Evolutionary conservation across 2,329 filamentous ascomycete genomes (phyloP), one percentile per base, ranked within the genome.

Genomic region (Plenodomus tracheiphilus): DNA sequence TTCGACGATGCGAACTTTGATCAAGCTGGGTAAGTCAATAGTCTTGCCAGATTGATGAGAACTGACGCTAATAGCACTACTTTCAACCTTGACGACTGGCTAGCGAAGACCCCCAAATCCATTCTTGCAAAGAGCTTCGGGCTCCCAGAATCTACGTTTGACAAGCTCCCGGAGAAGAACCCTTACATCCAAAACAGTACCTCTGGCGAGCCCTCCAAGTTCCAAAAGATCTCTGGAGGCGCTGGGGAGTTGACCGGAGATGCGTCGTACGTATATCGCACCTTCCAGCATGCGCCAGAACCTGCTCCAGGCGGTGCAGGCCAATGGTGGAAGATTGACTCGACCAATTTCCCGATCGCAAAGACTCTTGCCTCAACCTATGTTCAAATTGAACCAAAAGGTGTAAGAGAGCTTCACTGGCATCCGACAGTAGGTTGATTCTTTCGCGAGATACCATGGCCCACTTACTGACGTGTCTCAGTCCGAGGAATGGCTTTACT

Each of bases 11-110:
- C 82, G 2, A 78, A 88, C 59, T 88, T 88, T 62, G 84, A 88
- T 62, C 80, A 79, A 43, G 73, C 79, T 22, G 83, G 83, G 78
- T 83, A 65, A 50, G 75, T 56, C 10, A 19, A 28, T 18, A 15
- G 13, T 19, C 19, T 4, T 19, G 28, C 13, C 25, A 16, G 20
- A 19, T 32, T 10, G 32, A 25, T n/a, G n/a, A 17, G 37, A 19
- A 45, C 55, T 15, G 49, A 59, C 3, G 17, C 11, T n/a, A 38
- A 6, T 30, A 70, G 82, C n/a, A 86, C 83, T 0, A 88, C 86
- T 0, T 89, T 88, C 76, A 86, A 84, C 72, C 77, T 88, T 19
- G 85, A 85, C 54, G 85, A 89, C 72, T 88, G 85, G 85, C 77
- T 89, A 30, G 74, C 80, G 0, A 85, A 87, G 62, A 88, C 85